Conservation (phyloP, 164 flowering plant genomes). For the Dillenia suffruticosa region DNA sequence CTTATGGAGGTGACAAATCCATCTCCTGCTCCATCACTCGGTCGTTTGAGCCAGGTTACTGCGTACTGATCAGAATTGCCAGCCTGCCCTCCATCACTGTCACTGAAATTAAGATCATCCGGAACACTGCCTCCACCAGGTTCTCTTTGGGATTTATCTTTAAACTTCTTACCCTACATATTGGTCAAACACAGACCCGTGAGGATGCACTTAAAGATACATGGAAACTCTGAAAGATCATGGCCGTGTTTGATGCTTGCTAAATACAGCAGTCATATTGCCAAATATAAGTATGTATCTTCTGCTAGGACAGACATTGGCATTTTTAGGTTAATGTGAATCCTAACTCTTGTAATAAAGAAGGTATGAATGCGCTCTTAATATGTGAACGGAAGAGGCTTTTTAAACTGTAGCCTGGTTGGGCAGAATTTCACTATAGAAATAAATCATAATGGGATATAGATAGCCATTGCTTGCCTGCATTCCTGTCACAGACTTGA, state of each 20-base stretch:
- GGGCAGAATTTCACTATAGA: no score
- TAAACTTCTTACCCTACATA: conserved; percentile 91
- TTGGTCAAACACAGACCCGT: not conserved
- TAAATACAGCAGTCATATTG: no score
- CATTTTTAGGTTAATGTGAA: no score
- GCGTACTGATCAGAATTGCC: conserved; percentile 67
- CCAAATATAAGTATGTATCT: no score
- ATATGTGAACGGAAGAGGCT: no score
- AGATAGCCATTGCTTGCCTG: conserved; percentile 46
- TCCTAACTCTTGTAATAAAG: no score
- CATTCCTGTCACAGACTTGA: conserved; percentile 99
- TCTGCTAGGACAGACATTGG: no score
- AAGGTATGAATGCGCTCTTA: no score
- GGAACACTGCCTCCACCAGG: conserved; percentile 40
- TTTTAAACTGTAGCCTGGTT: no score
- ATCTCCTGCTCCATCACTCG: conserved; percentile 93
- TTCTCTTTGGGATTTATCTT: conserved; percentile 73
- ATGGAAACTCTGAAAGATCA: no score
- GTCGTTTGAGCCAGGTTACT: conserved; percentile 59
- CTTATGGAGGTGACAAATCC: conserved; percentile 93
- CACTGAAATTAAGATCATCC: conserved; percentile 76
- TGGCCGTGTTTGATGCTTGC: no score
- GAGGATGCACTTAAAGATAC: not conserved
- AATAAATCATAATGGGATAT: not conserved
- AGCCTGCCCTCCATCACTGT: conserved; percentile 69